phyloP scores from a whole-genome alignment of 305 asterid genomes.

The Ajuga reptans region DNA sequence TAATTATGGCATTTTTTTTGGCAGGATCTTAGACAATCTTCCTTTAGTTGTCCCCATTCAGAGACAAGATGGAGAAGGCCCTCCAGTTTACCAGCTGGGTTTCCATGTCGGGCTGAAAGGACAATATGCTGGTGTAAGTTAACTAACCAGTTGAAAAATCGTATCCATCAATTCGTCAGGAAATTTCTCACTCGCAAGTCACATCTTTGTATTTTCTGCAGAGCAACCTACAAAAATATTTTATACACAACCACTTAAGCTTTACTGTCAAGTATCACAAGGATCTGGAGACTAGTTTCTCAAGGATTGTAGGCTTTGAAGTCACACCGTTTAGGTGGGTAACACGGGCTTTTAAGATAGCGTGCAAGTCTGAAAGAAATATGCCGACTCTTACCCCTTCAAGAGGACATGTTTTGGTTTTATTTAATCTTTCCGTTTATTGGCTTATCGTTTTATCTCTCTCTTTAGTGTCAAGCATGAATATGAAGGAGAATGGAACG shows the following conservation, averaged over 20 bases:
- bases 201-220: slow-evolving; percentile 12
- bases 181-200: slow-evolving; percentile 1
- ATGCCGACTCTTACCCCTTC: too few relatives aligned
- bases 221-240: slow-evolving; percentile 46
- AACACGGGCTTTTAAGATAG: too few relatives aligned
- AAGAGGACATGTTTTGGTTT: neutral
- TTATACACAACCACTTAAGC: slow-evolving; percentile 52
- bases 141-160: neutral
- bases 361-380: too few relatives aligned
- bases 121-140: slow-evolving; percentile 54
- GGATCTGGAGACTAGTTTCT: slow-evolving; percentile 40
- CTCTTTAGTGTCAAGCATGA: slow-evolving; percentile 48
- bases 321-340: slow-evolving; percentile 57
- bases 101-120: slow-evolving; percentile 52
- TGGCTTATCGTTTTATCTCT: slow-evolving; percentile 4
- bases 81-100: slow-evolving; percentile 59
- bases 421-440: neutral
- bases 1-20: neutral
- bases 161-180: neutral
- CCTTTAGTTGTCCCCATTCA: slow-evolving; percentile 59
- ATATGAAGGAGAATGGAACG: slow-evolving; percentile 47
- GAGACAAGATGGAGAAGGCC: slow-evolving; percentile 48
- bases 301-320: slow-evolving; percentile 66
- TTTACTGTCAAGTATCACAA: slow-evolving; percentile 53
- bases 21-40: slow-evolving; percentile 70